Percentiles rank a stretch among this genome's conserved stretches.
Conservation (phyloP, 1,284 basidiomycete species). For the Baeospora myosura region DNA sequence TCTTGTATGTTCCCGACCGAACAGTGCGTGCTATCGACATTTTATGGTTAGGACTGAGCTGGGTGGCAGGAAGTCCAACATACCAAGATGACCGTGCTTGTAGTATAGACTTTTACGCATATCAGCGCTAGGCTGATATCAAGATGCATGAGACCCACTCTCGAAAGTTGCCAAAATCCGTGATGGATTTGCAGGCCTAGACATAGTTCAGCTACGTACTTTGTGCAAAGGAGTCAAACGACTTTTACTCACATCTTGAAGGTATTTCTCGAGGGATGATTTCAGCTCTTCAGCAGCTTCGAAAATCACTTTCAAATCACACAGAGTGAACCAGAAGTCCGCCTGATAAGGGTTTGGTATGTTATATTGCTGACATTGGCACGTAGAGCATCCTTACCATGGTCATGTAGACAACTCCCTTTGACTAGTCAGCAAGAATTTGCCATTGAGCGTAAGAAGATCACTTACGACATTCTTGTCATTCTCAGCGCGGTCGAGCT, state of each 20-base stretch:
- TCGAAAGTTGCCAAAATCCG: slow-evolving; percentile 20
- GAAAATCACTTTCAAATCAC: slow-evolving; percentile 16
- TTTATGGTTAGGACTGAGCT: not conserved
- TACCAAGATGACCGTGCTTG: slow-evolving; percentile 18
- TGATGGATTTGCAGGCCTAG: slow-evolving; percentile 14
- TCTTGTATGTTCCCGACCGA: slow-evolving; percentile 18
- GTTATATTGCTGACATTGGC: too few species aligned
- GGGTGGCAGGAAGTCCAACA: not conserved
- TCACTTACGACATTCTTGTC: slow-evolving; percentile 19
- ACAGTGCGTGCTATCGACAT: slow-evolving; percentile 14
- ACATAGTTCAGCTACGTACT: not conserved
- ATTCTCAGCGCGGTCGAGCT: slow-evolving; percentile 19
- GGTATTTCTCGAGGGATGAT: slow-evolving; percentile 10
- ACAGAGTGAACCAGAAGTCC: slow-evolving; percentile 17
- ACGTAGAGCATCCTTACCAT: slow-evolving; percentile 11
- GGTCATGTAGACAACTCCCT: slow-evolving; percentile 13
- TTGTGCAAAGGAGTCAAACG: not conserved
- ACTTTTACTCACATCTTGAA: slow-evolving; percentile 8
- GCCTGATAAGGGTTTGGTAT: slow-evolving; percentile 2
- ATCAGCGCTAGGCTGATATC: not conserved
- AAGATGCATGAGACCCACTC: slow-evolving; percentile 14
- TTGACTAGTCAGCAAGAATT: not conserved
- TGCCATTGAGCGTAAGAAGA: not conserved
- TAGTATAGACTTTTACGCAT: slow-evolving; percentile 22
- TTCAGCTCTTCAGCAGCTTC: slow-evolving; percentile 9